These are phyloP conservation scores for Aspergillus versicolor DNA, from an alignment of 2,329 filamentous ascomycete genomes.

Conservation along the genomic window DNA sequence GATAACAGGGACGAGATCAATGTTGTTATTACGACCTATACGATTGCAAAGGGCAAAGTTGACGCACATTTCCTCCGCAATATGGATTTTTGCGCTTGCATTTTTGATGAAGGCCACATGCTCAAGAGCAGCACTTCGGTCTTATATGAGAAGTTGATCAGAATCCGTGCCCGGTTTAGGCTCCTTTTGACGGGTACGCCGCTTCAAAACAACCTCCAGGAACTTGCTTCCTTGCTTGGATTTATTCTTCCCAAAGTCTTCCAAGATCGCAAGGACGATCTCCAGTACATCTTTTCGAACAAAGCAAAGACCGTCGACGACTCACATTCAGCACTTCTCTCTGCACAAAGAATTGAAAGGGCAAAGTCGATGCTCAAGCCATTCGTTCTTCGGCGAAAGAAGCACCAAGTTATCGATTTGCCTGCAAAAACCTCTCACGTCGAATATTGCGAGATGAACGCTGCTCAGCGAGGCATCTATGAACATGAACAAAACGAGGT, in stretches of 20 bases:
- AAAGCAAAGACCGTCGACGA: constrained; percentile 78
- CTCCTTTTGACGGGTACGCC: constrained; percentile 88
- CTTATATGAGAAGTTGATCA: constrained; percentile 74
- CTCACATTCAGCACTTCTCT: constrained; percentile 75
- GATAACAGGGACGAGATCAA: constrained; percentile 65
- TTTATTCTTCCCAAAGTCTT: constrained; percentile 92
- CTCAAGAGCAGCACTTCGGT: constrained; percentile 85
- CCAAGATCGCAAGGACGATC: constrained; percentile 69
- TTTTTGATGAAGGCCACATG: constrained; percentile 94
- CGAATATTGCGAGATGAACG: constrained; percentile 76
- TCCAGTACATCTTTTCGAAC: constrained; percentile 87
- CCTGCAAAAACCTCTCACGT: constrained; percentile 77
- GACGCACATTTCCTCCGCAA: constrained; percentile 65
- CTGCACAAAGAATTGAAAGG: constrained; percentile 79
- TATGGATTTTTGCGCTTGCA: constrained; percentile 59
- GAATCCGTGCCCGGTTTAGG: constrained; percentile 77
- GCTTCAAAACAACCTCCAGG: constrained; percentile 92
- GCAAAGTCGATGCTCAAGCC: constrained; percentile 91
- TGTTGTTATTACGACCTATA: constrained; percentile 71
- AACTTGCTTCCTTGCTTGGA: constrained; percentile 85
- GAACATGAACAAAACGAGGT: constrained; percentile 64
- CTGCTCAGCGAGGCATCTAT: constrained; percentile 72
- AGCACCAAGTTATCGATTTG: constrained; percentile 86
- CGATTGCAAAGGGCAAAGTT: constrained; percentile 60
- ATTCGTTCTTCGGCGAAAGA: constrained; percentile 91